phyloP scores from a whole-genome alignment of 306 rosid species.

The Lathyrus aphaca region DNA sequence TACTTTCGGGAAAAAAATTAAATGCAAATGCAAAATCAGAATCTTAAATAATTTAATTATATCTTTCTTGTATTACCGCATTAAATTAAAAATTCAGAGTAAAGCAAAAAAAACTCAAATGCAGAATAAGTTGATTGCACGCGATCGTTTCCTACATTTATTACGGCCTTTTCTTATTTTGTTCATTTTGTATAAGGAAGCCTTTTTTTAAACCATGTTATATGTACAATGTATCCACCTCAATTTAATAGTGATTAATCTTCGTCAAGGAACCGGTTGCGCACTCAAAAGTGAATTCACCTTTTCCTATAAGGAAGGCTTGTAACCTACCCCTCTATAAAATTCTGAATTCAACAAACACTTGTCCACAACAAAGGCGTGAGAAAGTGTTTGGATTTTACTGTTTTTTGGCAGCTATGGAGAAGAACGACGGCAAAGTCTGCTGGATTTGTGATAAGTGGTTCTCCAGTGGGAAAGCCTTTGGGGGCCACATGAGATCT shows the following conservation, averaged over 20 bases:
- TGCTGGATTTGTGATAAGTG: conserved; percentile 59
- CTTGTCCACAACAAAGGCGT: conserved; percentile 13
- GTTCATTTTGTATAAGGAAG: conserved; percentile 41
- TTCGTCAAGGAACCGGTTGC: neutral
- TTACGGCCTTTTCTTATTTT: conserved; percentile 44
- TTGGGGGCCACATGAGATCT: conserved; percentile 85
- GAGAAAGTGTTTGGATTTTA: neutral
- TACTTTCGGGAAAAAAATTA: conserved; percentile 1
- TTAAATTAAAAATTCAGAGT: too few relatives aligned
- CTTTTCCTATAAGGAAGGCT: conserved; percentile 35
- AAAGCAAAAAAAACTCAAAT: too few relatives aligned
- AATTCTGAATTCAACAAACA: conserved; percentile 12
- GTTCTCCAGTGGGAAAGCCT: conserved; percentile 59
- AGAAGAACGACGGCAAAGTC: conserved; percentile 27
- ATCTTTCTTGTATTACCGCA: neutral
- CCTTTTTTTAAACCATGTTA: neutral
- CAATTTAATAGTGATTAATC: neutral
- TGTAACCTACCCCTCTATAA: conserved; percentile 42
- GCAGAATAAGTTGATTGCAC: too few relatives aligned
- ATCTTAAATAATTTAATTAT: conserved; percentile 9
- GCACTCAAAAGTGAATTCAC: neutral
- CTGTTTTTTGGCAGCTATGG: conserved; percentile 46
- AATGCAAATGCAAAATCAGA: conserved; percentile 34
- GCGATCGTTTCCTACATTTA: neutral
- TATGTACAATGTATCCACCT: neutral